These are phyloP conservation scores for Fusarium citri DNA, from an alignment of 2,329 filamentous ascomycete genomes.

Conservation along the genomic window DNA sequence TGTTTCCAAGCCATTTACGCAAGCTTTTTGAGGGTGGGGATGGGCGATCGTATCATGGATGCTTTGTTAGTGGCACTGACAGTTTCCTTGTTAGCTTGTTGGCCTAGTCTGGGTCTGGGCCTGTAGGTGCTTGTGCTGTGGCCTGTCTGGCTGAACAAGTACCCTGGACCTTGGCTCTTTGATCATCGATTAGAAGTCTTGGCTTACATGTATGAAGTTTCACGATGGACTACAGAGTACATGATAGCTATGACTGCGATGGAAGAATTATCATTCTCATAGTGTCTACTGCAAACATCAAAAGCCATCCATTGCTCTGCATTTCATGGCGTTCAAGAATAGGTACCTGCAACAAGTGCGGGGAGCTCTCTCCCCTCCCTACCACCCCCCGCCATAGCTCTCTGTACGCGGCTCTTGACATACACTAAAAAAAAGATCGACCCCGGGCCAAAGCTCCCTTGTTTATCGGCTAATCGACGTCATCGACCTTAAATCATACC, in stretches of 20 bases:
- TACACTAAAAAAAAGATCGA: slow-evolving; percentile 34
- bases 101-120: background rate
- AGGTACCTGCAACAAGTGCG: slow-evolving; percentile 4
- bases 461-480: slow-evolving; percentile 41
- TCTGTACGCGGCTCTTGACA: slow-evolving; percentile 30
- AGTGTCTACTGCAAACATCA: background rate
- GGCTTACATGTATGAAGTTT: slow-evolving; percentile 2
- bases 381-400: slow-evolving; percentile 11
- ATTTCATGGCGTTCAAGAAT: slow-evolving; percentile 20
- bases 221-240: background rate
- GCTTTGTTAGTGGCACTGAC: slow-evolving; percentile 8
- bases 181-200: slow-evolving; percentile 27
- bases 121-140: background rate
- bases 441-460: slow-evolving; percentile 25
- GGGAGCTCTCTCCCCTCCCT: slow-evolving; percentile 7
- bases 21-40: slow-evolving; percentile 28
- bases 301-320: background rate
- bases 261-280: background rate
- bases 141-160: slow-evolving; percentile 24
- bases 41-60: slow-evolving; percentile 16
- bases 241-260: background rate
- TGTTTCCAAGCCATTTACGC: slow-evolving; percentile 44
- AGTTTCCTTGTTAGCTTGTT: slow-evolving; percentile 6
- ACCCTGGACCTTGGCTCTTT: slow-evolving; percentile 4
- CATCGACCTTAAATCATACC: slow-evolving; percentile 41